Evolutionary conservation across 1,139 yeast species (phyloP).

Genomic region (Casaregolazyma suthepensis): DNA sequence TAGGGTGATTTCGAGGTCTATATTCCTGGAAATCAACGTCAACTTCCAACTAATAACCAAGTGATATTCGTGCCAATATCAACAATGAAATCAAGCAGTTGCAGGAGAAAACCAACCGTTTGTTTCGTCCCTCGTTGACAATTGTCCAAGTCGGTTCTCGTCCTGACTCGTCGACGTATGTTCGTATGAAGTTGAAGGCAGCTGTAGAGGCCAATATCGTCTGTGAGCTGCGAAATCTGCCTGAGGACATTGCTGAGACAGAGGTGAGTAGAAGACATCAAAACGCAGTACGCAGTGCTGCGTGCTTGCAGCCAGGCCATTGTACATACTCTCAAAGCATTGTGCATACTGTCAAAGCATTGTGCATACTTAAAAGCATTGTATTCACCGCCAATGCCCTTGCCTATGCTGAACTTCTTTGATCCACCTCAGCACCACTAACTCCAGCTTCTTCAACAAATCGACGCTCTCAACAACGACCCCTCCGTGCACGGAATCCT

Average conservation of each 20-base stretch:
- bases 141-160: constrained; percentile 88
- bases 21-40: not conserved
- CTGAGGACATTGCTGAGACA: constrained; percentile 43
- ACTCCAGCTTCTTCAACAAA: constrained; percentile 44
- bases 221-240: constrained; percentile 62
- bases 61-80: constrained; percentile 28
- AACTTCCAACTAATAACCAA: not conserved
- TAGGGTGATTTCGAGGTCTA: not conserved
- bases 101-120: constrained; percentile 48
- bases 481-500: constrained; percentile 76
- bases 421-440: not conserved
- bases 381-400: no score
- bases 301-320: no score
- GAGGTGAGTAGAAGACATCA: constrained; percentile 16
- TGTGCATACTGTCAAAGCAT: not conserved
- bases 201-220: constrained; percentile 74
- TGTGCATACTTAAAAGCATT: no score
- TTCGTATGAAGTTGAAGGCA: constrained; percentile 88
- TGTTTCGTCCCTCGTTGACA: constrained; percentile 68
- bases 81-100: constrained; percentile 47
- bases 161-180: constrained; percentile 91
- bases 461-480: constrained; percentile 61
- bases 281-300: no score
- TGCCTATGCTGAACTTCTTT: no score
- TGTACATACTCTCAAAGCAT: no score